Evolutionary conservation across 495 filamentous ascomycete species (phyloP).

Genomic region (Hyaloscypha hepaticicola): DNA sequence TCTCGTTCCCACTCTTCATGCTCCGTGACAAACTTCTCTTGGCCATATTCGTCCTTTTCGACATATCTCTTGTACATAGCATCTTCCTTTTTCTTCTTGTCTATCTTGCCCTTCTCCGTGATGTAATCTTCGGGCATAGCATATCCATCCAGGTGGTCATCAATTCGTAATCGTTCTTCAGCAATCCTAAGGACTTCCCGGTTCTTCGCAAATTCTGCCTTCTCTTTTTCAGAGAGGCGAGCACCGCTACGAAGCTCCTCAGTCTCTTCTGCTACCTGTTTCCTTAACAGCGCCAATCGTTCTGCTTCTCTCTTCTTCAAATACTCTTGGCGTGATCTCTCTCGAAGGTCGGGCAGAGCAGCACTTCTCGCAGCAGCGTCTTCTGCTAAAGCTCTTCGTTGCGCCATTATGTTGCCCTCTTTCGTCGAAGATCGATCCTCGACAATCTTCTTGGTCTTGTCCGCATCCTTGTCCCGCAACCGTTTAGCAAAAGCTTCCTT

Average conservation of each 20-base stretch:
- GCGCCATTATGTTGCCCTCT: conserved; percentile 55
- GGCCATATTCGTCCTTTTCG: conserved; percentile 81
- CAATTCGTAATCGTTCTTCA: conserved; percentile 83
- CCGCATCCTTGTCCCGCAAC: conserved; percentile 65
- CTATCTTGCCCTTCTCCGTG: conserved; percentile 87
- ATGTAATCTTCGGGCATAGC: conserved; percentile 93
- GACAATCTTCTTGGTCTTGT: conserved; percentile 67
- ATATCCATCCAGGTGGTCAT: conserved; percentile 92
- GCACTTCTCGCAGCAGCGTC: conserved; percentile 59
- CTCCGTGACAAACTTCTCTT: conserved; percentile 89
- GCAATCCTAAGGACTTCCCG: conserved; percentile 82
- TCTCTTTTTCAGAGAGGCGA: conserved; percentile 72
- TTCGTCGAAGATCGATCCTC: conserved; percentile 62
- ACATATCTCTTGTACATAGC: conserved; percentile 90
- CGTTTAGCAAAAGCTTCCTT: conserved; percentile 74
- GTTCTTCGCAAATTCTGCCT: conserved; percentile 88
- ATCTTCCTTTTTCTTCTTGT: conserved; percentile 85
- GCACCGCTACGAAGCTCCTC: conserved; percentile 78
- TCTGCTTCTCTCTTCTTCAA: conserved; percentile 89
- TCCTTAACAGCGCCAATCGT: conserved; percentile 76
- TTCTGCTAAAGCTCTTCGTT: conserved; percentile 62
- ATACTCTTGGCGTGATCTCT: conserved; percentile 88
- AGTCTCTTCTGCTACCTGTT: conserved; percentile 89
- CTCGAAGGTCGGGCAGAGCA: conserved; percentile 71
- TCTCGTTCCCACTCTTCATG: conserved; percentile 96